A percentile compares a stretch with the other conserved stretches of the same genome.
Conservation (phyloP, 192 early-diverging fungal species). For the Allomyces macrogynus region DNA sequence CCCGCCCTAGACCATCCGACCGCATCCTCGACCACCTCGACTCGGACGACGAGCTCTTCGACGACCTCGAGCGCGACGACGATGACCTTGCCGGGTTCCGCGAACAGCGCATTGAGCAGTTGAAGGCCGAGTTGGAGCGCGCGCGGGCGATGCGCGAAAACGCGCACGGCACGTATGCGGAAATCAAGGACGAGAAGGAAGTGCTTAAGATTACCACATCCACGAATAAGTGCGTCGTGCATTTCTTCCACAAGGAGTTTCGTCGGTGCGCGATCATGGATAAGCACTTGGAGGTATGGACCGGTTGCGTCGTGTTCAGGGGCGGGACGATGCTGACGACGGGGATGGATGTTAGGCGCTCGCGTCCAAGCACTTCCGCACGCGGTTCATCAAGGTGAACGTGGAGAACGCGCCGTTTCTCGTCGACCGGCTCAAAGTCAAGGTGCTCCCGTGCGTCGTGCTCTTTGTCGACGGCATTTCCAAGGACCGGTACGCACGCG, state of each 20-base stretch:
- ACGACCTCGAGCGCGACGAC: slow-evolving; percentile 69
- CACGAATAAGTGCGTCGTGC: slow-evolving; percentile 48
- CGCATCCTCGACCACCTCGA: not conserved
- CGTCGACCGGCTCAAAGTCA: slow-evolving; percentile 67
- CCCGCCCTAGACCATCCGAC: not conserved
- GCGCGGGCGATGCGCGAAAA: slow-evolving; percentile 36
- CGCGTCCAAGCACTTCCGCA: slow-evolving; percentile 59
- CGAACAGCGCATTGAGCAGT: slow-evolving; percentile 63
- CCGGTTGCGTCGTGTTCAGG: not conserved
- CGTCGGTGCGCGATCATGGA: slow-evolving; percentile 84
- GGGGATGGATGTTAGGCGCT: slow-evolving; percentile 15
- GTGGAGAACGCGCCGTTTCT: slow-evolving; percentile 80
- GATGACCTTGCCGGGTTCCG: slow-evolving; percentile 50
- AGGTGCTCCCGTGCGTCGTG: slow-evolving; percentile 75
- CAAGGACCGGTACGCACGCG: slow-evolving; percentile 39
- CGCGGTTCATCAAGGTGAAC: slow-evolving; percentile 71
- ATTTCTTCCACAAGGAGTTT: slow-evolving; percentile 88
- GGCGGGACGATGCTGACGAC: not conserved
- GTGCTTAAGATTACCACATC: slow-evolving; percentile 58
- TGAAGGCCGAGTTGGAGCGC: slow-evolving; percentile 56
- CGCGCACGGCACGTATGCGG: slow-evolving; percentile 55
- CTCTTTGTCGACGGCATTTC: slow-evolving; percentile 48
- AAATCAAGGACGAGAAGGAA: slow-evolving; percentile 60
- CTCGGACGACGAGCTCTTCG: slow-evolving; percentile 52
- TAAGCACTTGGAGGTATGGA: slow-evolving; percentile 50